Conservation (phyloP, 306 rosid species). For the Pyrus communis region DNA sequence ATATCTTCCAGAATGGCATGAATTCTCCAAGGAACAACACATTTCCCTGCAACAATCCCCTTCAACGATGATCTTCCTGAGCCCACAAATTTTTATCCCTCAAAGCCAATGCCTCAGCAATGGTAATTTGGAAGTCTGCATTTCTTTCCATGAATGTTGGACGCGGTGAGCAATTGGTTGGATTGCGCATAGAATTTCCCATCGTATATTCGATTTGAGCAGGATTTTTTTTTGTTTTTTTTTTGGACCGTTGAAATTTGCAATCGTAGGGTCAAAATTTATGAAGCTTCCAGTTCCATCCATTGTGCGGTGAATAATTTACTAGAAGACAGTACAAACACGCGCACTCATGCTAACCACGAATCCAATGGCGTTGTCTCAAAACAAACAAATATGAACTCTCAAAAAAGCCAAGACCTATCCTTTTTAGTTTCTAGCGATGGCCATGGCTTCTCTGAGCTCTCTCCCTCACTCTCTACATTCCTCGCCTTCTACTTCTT, state of each 20-base stretch:
- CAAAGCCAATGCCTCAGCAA: too few species aligned
- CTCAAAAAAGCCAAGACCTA: background rate
- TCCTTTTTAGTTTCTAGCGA: background rate
- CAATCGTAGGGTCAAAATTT: background rate
- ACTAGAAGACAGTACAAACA: background rate
- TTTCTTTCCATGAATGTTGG: too few species aligned
- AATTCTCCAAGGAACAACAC: too few species aligned
- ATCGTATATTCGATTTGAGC: too few species aligned
- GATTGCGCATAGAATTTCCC: too few species aligned
- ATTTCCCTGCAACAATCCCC: too few species aligned
- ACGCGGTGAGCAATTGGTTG: too few species aligned
- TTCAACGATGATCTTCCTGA: too few species aligned
- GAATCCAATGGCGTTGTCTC: background rate
- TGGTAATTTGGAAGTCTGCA: too few species aligned
- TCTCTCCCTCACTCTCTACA: slow-evolving; percentile 26
- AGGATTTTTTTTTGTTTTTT: too few species aligned
- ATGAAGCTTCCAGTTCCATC: background rate
- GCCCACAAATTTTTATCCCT: too few species aligned
- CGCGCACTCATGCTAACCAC: background rate
- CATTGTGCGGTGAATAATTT: background rate
- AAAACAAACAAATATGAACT: background rate
- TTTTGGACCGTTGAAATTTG: background rate
- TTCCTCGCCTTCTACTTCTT: slow-evolving; percentile 8
- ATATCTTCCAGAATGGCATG: too few species aligned
- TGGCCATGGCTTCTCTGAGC: slow-evolving; percentile 37